Evolutionary conservation across 1,284 basidiomycete species (phyloP), one percentile per base, ranked within the genome.

Genomic region (Ceratobasidium papillatum): DNA sequence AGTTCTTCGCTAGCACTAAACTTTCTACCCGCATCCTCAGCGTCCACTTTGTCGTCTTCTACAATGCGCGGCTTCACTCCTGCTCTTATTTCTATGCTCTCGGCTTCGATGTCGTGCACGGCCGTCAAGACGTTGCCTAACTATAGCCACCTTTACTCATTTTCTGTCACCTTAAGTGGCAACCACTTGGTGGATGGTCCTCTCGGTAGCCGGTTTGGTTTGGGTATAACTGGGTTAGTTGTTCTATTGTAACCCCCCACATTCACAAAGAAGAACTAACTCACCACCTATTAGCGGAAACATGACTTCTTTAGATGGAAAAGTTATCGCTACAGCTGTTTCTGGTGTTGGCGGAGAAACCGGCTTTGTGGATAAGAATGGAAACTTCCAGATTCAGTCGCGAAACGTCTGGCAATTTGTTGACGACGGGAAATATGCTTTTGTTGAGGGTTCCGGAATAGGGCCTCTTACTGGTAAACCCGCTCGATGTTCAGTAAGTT

Each of bases 381-480:
- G 30, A 4, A 32, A 56, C 22, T 27, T 56, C 30, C 52, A 56
- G 17, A 36, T 59, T 38, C 11, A 36, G 2, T 9, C 56, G 14
- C 30, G 56, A 36, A 38, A 12, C 19, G 14, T 59, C 27, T 59
- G 8, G 12, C 56, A 59, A 22, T 59, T 59, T 38, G 14, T 59
- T 36, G 56, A 59, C 56, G 56, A 59, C 36, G 22, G 22, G 36
- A 59, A 59, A n/a, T 59, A 59, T 59, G 56, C 32, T 2, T 59
- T 5, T 27, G 36, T 59, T n/a, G 30, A 36, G 56, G 30, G 8
- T 3, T 19, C 7, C 22, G 56, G 56, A 7, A 59, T 51, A 19
- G 49, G 49, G 7, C 49, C 49, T 7, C 49, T 59, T 17, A 56
- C n/a, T 25, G 52, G 52, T 12, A 5, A 56, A 51, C 49, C 25